Percentiles rank a stretch among this genome's conserved stretches.
These are phyloP conservation scores for Fraxinus cuspidata DNA, from an alignment of 257 asterid species.

Conservation along the genomic window DNA sequence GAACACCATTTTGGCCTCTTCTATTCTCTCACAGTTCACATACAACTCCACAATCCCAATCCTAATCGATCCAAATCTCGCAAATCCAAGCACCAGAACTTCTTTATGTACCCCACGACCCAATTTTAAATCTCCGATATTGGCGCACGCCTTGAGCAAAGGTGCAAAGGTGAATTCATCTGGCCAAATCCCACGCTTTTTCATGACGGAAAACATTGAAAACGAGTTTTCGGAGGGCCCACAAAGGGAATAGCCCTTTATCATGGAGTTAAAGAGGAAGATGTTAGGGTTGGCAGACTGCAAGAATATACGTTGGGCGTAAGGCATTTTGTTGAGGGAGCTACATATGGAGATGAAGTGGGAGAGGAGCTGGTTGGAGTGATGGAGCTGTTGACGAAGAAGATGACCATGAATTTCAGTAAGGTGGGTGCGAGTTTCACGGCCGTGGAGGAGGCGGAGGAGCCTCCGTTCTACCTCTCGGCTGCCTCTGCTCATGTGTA, in stretches of 20 bases:
- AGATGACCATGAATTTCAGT: conserved; percentile 44
- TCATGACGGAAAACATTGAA: conserved; percentile 32
- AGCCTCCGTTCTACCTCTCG: conserved; percentile 42
- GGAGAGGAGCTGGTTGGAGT: conserved; percentile 46
- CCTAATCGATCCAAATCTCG: conserved; percentile 35
- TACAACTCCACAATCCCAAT: conserved; percentile 43
- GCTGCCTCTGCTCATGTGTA: conserved; percentile 29
- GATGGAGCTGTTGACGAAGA: conserved; percentile 46
- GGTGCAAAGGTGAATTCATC: conserved; percentile 48
- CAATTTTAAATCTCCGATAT: conserved; percentile 28
- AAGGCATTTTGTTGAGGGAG: conserved; percentile 35
- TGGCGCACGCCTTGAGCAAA: conserved; percentile 42
- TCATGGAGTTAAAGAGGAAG: conserved; percentile 47
- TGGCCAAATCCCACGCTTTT: conserved; percentile 43
- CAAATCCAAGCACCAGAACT: conserved; percentile 42
- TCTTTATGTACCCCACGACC: conserved; percentile 38
- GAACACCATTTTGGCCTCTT: conserved; percentile 39
- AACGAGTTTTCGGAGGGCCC: conserved; percentile 40
- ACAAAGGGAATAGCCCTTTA: conserved; percentile 37
- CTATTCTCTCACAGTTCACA: conserved; percentile 28
- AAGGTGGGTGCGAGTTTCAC: conserved; percentile 38
- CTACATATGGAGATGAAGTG: conserved; percentile 49
- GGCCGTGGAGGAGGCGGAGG: conserved; percentile 52
- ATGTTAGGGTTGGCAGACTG: conserved; percentile 40
- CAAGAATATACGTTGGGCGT: conserved; percentile 37